These are phyloP conservation scores for Pinus tabuliformis DNA, from an alignment of 75 land plant species.

Conservation along the genomic window DNA sequence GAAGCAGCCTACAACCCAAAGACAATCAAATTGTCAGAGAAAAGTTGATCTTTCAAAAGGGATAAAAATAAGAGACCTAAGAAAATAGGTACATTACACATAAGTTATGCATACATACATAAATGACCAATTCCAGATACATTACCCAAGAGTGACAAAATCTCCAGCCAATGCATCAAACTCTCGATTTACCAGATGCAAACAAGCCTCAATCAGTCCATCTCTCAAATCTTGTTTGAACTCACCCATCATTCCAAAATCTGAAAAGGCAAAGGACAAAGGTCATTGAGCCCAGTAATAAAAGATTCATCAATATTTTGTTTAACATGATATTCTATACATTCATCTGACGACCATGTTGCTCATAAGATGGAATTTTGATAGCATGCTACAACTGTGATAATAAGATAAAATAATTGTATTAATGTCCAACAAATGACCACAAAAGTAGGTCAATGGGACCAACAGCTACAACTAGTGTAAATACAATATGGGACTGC, in stretches of 20 bases:
- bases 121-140: neutral
- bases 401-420: too few species aligned
- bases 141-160: conserved; percentile 95
- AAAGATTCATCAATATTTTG: too few species aligned
- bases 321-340: too few species aligned
- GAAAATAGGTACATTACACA: too few species aligned
- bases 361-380: too few species aligned
- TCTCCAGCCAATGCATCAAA: conserved; percentile 91
- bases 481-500: too few species aligned
- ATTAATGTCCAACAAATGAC: too few species aligned
- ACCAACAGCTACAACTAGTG: too few species aligned
- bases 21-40: neutral
- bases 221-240: conserved; percentile 83
- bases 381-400: too few species aligned
- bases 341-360: too few species aligned
- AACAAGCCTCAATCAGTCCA: conserved; percentile 90
- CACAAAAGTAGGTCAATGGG: too few species aligned
- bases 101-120: neutral
- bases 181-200: conserved; percentile 96
- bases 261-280: conserved; percentile 33
- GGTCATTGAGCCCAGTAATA: neutral
- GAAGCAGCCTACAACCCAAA: conserved; percentile 64
- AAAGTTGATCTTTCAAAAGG: neutral
- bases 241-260: conserved; percentile 99
- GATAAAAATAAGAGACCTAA: conserved; percentile 1